phyloP scores from a whole-genome alignment of 2,329 filamentous ascomycete species.

The Calonectria honghensis region DNA sequence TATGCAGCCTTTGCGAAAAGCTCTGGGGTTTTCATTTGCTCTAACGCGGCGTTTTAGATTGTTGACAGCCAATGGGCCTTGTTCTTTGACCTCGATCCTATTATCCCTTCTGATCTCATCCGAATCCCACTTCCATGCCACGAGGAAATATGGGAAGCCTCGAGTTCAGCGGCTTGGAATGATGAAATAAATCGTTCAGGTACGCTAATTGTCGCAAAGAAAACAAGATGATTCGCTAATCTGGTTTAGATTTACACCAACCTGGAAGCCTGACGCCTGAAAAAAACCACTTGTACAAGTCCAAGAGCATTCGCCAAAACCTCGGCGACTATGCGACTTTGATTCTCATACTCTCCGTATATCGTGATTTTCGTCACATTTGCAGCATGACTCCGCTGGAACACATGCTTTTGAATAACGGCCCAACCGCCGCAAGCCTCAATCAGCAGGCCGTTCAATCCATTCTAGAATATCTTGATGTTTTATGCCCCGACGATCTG shows the following conservation, averaged over 20 bases:
- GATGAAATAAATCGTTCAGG: not conserved
- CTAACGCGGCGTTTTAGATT: not conserved
- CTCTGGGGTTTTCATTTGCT: not conserved
- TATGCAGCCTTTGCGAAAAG: not conserved
- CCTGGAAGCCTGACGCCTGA: not conserved
- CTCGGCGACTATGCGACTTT: slow-evolving; percentile 4
- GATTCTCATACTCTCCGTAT: not conserved
- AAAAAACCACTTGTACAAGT: slow-evolving; percentile 2
- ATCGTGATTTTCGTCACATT: slow-evolving; percentile 9
- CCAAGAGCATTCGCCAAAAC: not conserved
- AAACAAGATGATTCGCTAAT: not conserved
- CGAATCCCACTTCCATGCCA: slow-evolving; percentile 1
- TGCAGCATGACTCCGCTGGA: not conserved
- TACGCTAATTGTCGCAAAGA: not conserved
- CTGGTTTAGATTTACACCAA: not conserved
- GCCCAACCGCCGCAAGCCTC: not conserved
- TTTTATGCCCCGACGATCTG: not conserved
- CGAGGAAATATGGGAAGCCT: slow-evolving; percentile 9
- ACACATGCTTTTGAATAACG: not conserved
- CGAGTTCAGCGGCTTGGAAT: not conserved
- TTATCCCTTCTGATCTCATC: not conserved
- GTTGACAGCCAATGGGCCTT: slow-evolving; percentile 3
- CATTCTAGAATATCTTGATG: not conserved
- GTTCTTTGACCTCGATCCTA: slow-evolving; percentile 6
- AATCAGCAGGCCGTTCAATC: not conserved